A percentile compares a stretch with the other conserved stretches of the same genome.
These are phyloP conservation scores for Claviceps africana DNA, from an alignment of 2,329 filamentous ascomycete species.

Conservation along the genomic window DNA sequence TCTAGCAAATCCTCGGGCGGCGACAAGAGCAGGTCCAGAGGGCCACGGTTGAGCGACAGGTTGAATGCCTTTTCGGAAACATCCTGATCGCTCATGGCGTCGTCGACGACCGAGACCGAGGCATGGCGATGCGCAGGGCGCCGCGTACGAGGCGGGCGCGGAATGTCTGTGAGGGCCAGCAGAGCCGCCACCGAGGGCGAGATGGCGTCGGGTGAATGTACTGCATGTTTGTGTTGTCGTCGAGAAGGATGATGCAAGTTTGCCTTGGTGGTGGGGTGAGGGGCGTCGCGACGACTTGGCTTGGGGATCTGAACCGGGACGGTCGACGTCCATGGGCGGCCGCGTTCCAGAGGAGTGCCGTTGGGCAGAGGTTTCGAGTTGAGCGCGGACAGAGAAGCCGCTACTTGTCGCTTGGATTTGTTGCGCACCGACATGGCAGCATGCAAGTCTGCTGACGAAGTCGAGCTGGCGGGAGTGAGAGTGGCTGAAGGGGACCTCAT, in stretches of 20 bases:
- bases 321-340: conserved; percentile 23
- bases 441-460: conserved; percentile 11
- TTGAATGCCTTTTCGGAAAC: conserved; percentile 46
- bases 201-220: conserved; percentile 38
- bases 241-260: conserved; percentile 24
- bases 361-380: conserved; percentile 10
- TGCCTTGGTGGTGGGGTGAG: conserved; percentile 23
- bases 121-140: conserved; percentile 18
- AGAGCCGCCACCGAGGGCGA: conserved; percentile 47
- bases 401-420: conserved; percentile 17
- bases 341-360: conserved; percentile 16
- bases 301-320: conserved; percentile 42
- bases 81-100: conserved; percentile 38
- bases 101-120: conserved; percentile 44
- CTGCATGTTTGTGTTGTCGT: conserved; percentile 23
- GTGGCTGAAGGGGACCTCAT: background rate
- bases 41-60: conserved; percentile 36
- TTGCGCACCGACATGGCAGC: conserved; percentile 21
- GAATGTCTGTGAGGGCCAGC: conserved; percentile 48
- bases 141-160: conserved; percentile 23
- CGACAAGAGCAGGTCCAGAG: conserved; percentile 45
- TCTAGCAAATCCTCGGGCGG: conserved; percentile 44
- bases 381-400: conserved; percentile 12
- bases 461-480: conserved; percentile 3
- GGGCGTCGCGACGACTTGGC: conserved; percentile 24